A percentile compares a stretch with the other conserved stretches of the same genome.
Conservation (phyloP, 257 asterid species). For the Parsonsia alboflavescens region DNA sequence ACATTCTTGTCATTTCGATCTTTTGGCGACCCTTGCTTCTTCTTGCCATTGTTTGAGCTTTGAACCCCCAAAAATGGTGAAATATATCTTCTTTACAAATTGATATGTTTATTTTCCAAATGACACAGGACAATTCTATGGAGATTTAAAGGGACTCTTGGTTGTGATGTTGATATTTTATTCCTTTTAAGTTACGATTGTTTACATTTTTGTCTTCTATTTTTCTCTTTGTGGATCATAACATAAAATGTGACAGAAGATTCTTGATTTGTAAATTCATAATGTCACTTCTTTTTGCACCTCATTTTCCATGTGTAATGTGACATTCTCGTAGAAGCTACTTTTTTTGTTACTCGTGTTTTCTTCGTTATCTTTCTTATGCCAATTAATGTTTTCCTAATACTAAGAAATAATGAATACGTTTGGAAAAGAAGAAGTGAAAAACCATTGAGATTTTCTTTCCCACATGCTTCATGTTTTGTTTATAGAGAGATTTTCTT, state of each 20-base stretch:
- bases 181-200: no score
- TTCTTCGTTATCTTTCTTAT: not conserved
- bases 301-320: constrained; percentile 13
- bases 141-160: no score
- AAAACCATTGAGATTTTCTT: not conserved
- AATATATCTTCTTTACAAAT: not conserved
- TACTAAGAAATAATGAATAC: not conserved
- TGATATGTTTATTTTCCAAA: no score
- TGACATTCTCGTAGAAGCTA: not conserved
- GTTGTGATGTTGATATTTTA: no score
- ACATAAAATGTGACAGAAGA: not conserved
- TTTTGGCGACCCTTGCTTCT: constrained; percentile 42
- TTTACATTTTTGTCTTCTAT: no score
- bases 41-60: constrained; percentile 18
- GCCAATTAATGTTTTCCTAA: not conserved
- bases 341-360: not conserved
- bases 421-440: not conserved
- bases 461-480: not conserved
- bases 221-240: not conserved
- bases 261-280: not conserved
- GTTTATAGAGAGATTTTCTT: not conserved
- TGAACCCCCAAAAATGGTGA: not conserved
- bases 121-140: no score
- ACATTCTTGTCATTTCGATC: constrained; percentile 42
- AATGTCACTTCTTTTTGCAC: not conserved